Evolutionary conservation across 2,329 filamentous ascomycete species (phyloP).

Genomic region (Claviceps pazoutovae): DNA sequence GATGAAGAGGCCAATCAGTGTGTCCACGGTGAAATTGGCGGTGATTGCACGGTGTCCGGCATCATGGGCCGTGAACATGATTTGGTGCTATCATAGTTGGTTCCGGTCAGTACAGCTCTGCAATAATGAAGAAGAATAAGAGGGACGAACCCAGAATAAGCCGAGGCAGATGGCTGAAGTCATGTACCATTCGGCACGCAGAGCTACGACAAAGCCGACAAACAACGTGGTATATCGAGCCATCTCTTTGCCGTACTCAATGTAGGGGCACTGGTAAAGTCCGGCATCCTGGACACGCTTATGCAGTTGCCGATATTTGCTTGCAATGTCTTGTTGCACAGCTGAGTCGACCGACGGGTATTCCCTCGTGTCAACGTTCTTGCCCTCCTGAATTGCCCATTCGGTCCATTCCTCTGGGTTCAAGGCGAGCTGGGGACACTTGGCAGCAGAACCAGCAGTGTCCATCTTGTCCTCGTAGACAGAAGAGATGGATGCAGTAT

Average conservation of each 20-base stretch:
- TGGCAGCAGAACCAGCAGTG: not conserved
- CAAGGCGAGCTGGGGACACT: constrained; percentile 3
- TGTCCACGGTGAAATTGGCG: constrained; percentile 42
- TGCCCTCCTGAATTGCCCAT: constrained; percentile 20
- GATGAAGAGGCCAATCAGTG: constrained; percentile 46
- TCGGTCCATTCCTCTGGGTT: constrained; percentile 18
- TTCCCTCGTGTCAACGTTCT: constrained; percentile 19
- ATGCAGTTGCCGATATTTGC: constrained; percentile 43
- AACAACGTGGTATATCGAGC: constrained; percentile 41
- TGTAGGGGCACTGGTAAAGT: constrained; percentile 44
- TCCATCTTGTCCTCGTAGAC: not conserved
- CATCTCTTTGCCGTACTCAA: constrained; percentile 43
- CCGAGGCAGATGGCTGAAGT: constrained; percentile 45
- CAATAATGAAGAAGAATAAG: not conserved
- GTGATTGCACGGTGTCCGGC: constrained; percentile 51
- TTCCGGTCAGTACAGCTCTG: constrained; percentile 8
- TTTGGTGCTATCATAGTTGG: constrained; percentile 39
- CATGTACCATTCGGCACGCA: constrained; percentile 40
- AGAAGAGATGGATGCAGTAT: not conserved
- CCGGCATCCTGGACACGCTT: constrained; percentile 39
- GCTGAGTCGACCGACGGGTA: constrained; percentile 40
- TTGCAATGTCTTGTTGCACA: constrained; percentile 39
- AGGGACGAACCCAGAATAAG: constrained; percentile 41
- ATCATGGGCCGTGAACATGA: constrained; percentile 56
- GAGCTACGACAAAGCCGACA: constrained; percentile 27